Base-by-base conservation (phyloP, 2,329 filamentous ascomycete species). In the Tolypocladium guangdongense region DNA sequence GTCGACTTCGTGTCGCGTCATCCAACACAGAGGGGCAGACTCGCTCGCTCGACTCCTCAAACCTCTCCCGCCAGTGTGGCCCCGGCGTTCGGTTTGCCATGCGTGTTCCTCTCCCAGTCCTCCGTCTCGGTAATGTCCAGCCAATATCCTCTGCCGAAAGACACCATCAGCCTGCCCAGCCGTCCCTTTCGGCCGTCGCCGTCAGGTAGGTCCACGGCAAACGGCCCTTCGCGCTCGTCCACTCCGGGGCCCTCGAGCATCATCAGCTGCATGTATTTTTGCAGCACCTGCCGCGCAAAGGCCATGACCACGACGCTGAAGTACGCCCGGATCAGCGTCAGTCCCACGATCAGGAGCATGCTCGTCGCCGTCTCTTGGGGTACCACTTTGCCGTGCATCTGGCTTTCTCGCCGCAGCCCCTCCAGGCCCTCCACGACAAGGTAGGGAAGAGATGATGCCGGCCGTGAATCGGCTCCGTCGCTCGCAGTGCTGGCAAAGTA, bases 301-400 rank as follows among this genome's bases (percentile, higher is more conserved):
- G 88, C 83, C 71, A 95, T 83, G 67, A 95, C 83, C 52, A 96
- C 79, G 38, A 96, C 74, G 60, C 87, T 82, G 62, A 95, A 91
- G 73, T 96, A 96, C 33, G 90, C 68, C 33, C 91, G 80, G 41
- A 95, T 75, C 14, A 86, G 74, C 71, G 87, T 95, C 58, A 96
- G 79, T 2, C 78, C 70, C 35, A 80, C 78, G 56, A 96, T 88
- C 52, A 95, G 77, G 12, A 85, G 74, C 67, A 96, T 86, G 70
- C 87, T 92, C 57, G 88, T 85, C 71, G 62, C 83, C 77, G 70
- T 86, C 76, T 73, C 85, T 73, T 66, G 88, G 2, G 72, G 71
- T 54, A 72, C 62, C 35, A 64, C 66, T 53, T 65, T 64, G 51
- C 68, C 69, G 50, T 69, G 67, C 47, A 63, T 58, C 20, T 64